These are phyloP conservation scores for Phlebiopsis flavidoalba DNA, from an alignment of 768 basidiomycete species.

Conservation along the genomic window DNA sequence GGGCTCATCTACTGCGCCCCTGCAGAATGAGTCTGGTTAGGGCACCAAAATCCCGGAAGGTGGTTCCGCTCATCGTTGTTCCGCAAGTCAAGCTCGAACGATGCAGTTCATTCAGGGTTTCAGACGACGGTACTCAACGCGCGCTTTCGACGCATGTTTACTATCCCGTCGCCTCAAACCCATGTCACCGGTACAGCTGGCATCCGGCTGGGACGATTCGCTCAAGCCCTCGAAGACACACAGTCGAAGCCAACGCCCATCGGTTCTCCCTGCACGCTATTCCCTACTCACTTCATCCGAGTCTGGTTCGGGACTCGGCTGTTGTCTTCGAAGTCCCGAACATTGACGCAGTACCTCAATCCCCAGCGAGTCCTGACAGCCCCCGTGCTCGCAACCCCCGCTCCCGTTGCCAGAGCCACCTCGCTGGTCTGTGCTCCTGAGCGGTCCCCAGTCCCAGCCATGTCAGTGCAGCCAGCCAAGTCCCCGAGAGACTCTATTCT, in stretches of 20 bases:
- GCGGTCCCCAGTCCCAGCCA: conserved; percentile 3
- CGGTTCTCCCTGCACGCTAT: background rate
- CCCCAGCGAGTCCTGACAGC: conserved; percentile 12
- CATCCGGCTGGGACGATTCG: conserved; percentile 18
- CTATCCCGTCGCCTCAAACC: conserved; percentile 12
- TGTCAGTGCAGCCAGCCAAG: background rate
- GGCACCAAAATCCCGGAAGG: conserved; percentile 7
- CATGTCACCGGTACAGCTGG: conserved; percentile 14
- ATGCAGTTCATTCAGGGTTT: conserved; percentile 14
- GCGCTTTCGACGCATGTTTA: conserved; percentile 12
- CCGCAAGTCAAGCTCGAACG: conserved; percentile 1
- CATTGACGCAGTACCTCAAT: conserved; percentile 20
- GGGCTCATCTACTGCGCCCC: conserved; percentile 8
- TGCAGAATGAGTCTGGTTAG: conserved; percentile 9
- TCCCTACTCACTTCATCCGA: conserved; percentile 9
- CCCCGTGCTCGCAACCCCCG: background rate
- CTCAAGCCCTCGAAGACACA: conserved; percentile 7
- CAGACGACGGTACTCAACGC: conserved; percentile 9
- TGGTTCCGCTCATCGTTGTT: conserved; percentile 15
- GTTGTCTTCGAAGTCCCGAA: conserved; percentile 20
- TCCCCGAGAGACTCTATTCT: conserved; percentile 17
- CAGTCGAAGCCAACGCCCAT: conserved; percentile 11
- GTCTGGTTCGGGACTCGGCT: conserved; percentile 15
- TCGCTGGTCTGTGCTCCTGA: background rate
- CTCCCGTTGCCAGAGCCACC: background rate